Evolutionary conservation across 2,329 filamentous ascomycete genomes (phyloP), one percentile per base, ranked within the genome.

Genomic region (Paracoccidioides brasiliensis): DNA sequence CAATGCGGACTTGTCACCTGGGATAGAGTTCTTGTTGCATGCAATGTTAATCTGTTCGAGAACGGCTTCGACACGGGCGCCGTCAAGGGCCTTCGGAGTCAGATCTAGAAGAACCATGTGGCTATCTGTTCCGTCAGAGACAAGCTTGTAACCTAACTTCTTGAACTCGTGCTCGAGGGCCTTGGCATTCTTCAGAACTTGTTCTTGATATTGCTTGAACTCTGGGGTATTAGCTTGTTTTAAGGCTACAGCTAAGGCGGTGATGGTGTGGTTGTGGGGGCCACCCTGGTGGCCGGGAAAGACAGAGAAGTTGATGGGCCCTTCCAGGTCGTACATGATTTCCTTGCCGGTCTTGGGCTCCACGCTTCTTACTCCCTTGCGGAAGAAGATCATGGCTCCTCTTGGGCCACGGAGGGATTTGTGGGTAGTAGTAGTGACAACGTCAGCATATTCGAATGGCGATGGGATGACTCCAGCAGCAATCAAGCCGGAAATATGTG

Each of bases 21-120:
- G 93, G 57, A 95, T 93, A 58, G 88, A 86, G 83, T 98, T 98
- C 84, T 98, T 98, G 84, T 98, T 98, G 82, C 90, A 95, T 60
- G 93, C 90, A 72, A 98, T 95, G 80, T 95, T 95, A 76, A 96
- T 93, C 73, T 94, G 87, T 79, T 98, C 93, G 22, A 98, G 85
- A 57, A 98, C 86, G 59, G 88, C 85, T 80, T 98, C 93, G 44
- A 97, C 87, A 72, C 93, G 89, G 57, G 86, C 86, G 62, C 90
- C 90, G 67, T 98, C 93, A 58, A 98, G 83, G 56, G 80, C 79
- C 69, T 93, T 87, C 41, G 88, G 83, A 76, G 95, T 95, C 52
- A 98, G 81, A 71, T 98, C 93, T 51, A 93, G 78, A 15, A 98
- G 80, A 9, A 98, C 87, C 61, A 98, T 84, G 74, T 98, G 93